Conservation (phyloP, 2,329 filamentous ascomycete genomes). For the Cercospora brassicicola region DNA sequence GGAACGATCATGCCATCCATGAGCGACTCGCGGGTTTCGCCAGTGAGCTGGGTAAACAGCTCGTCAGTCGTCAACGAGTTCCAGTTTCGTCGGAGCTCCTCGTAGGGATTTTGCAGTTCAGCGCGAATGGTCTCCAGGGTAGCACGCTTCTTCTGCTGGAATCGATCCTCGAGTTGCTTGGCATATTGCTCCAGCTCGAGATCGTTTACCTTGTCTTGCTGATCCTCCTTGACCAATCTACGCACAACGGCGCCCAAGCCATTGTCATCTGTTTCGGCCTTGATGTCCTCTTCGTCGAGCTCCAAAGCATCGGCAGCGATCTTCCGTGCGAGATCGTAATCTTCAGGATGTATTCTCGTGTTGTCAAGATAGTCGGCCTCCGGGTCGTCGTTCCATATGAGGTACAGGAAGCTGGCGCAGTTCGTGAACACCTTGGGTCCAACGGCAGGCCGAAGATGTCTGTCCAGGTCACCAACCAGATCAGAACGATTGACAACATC, state of each 20-base stretch:
- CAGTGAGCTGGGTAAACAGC: slow-evolving; percentile 94
- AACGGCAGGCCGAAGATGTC: slow-evolving; percentile 63
- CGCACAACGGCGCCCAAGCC: slow-evolving; percentile 87
- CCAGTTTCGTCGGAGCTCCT: slow-evolving; percentile 85
- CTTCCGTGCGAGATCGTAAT: slow-evolving; percentile 96
- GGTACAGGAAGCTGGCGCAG: slow-evolving; percentile 90
- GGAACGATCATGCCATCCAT: slow-evolving; percentile 90
- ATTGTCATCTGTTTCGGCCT: slow-evolving; percentile 87
- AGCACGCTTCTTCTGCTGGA: slow-evolving; percentile 90
- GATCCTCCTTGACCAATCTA: slow-evolving; percentile 90
- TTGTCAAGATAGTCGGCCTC: slow-evolving; percentile 88
- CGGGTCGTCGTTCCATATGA: slow-evolving; percentile 65
- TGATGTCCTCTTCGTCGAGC: slow-evolving; percentile 96
- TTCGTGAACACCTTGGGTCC: slow-evolving; percentile 93
- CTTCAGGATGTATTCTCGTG: slow-evolving; percentile 95
- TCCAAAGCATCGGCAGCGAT: slow-evolving; percentile 97
- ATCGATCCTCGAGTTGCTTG: slow-evolving; percentile 88
- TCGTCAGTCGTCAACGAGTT: slow-evolving; percentile 69
- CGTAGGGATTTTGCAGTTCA: slow-evolving; percentile 87
- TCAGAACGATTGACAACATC: slow-evolving; percentile 81
- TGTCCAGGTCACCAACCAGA: slow-evolving; percentile 80
- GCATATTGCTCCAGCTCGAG: slow-evolving; percentile 95
- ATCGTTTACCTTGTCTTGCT: slow-evolving; percentile 93
- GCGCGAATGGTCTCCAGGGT: slow-evolving; percentile 95
- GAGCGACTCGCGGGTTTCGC: slow-evolving; percentile 81